A percentile compares a stretch with the other conserved stretches of the same genome.
Evolutionary conservation across 495 filamentous ascomycete species (phyloP).

Genomic region (Penicillium longicatenatum): DNA sequence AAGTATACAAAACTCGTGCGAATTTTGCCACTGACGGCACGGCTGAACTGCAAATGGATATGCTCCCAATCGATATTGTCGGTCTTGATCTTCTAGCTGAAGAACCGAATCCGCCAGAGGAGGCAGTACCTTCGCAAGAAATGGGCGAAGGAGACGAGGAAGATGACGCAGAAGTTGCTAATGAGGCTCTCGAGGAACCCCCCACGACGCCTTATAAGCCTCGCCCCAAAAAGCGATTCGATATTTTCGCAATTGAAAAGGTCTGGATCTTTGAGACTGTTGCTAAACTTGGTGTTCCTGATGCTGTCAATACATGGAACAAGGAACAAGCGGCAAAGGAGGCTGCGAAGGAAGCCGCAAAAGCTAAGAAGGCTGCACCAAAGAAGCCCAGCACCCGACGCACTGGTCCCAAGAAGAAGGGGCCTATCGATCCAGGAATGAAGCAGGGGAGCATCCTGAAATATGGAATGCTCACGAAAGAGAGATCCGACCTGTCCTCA

Average conservation of each 20-base stretch:
- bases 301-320: constrained; percentile 78
- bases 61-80: constrained; percentile 74
- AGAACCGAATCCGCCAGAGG: constrained; percentile 58
- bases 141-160: constrained; percentile 40
- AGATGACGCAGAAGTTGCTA: constrained; percentile 46
- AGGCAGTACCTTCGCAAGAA: constrained; percentile 37
- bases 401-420: constrained; percentile 41
- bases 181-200: constrained; percentile 16
- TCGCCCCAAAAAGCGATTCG: constrained; percentile 62
- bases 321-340: constrained; percentile 47
- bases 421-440: constrained; percentile 46
- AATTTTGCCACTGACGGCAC: constrained; percentile 75
- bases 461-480: constrained; percentile 49
- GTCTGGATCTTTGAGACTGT: constrained; percentile 77
- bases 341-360: constrained; percentile 23
- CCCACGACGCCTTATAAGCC: constrained; percentile 28
- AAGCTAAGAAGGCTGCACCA: constrained; percentile 22
- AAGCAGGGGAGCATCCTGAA: constrained; percentile 49
- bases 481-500: constrained; percentile 35
- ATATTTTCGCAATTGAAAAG: constrained; percentile 65
- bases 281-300: constrained; percentile 68
- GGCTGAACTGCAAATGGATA: constrained; percentile 76
- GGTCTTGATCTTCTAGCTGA: constrained; percentile 72
- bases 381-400: constrained; percentile 34
- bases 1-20: constrained; percentile 64